phyloP scores from a whole-genome alignment of 352 stramenopile genomes.

The Phytophthora cactorum region DNA sequence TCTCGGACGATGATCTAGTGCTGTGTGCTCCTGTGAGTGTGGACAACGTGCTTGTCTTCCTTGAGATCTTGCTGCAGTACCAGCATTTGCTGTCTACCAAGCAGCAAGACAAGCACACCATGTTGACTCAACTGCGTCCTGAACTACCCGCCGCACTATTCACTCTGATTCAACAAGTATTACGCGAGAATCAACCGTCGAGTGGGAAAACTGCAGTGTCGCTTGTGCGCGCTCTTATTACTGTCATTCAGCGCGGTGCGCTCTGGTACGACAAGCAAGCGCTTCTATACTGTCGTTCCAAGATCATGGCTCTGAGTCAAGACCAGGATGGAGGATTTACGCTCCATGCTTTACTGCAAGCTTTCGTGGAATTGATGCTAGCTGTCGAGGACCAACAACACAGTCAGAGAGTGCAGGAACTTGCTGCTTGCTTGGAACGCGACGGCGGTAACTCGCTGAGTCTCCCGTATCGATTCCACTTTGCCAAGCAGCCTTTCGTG shows the following conservation, averaged over 20 bases:
- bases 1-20: constrained; percentile 81
- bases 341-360: constrained; percentile 76
- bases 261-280: constrained; percentile 75
- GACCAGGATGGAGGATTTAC: constrained; percentile 83
- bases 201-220: constrained; percentile 61
- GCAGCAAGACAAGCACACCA: background rate
- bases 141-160: constrained; percentile 76
- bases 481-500: constrained; percentile 60
- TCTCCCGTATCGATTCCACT: constrained; percentile 81
- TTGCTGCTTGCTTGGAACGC: constrained; percentile 59
- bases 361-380: constrained; percentile 85
- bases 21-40: constrained; percentile 71
- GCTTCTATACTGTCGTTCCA: constrained; percentile 83
- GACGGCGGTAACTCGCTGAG: constrained; percentile 55
- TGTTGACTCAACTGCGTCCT: constrained; percentile 42
- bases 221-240: constrained; percentile 72
- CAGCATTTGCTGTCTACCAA: constrained; percentile 32
- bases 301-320: constrained; percentile 85
- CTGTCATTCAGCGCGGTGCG: constrained; percentile 65
- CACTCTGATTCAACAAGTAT: constrained; percentile 72
- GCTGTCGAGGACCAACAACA: constrained; percentile 82
- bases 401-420: constrained; percentile 48
- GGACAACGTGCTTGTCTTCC: constrained; percentile 65
- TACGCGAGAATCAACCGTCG: constrained; percentile 64
- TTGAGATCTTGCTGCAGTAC: constrained; percentile 65